These are phyloP conservation scores for Aureoboletus auriporus DNA, from an alignment of 768 basidiomycete genomes.

Conservation along the genomic window DNA sequence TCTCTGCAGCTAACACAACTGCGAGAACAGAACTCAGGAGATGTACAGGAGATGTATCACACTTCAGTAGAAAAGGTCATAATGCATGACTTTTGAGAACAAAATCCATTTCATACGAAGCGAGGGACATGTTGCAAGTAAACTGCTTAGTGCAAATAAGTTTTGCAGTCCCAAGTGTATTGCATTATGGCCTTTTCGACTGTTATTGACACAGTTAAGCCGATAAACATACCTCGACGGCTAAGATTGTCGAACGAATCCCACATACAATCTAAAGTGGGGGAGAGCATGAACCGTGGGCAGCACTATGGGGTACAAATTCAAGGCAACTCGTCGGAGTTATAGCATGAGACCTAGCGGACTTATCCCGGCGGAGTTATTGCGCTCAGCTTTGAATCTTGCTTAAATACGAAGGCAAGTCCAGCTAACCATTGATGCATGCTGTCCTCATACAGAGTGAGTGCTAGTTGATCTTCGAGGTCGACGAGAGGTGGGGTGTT, in stretches of 20 bases:
- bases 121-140: background rate
- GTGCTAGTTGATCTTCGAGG: no score
- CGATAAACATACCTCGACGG: slow-evolving; percentile 16
- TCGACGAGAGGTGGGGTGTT: no score
- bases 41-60: background rate
- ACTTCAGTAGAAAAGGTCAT: slow-evolving; percentile 22
- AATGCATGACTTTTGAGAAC: slow-evolving; percentile 24
- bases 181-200: slow-evolving; percentile 26
- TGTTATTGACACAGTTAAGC: background rate
- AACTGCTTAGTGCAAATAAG: slow-evolving; percentile 9
- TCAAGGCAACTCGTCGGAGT: no score
- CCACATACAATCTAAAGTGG: background rate
- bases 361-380: no score
- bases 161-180: slow-evolving; percentile 20
- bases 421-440: no score
- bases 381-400: no score
- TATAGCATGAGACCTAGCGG: no score
- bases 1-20: background rate
- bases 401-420: no score
- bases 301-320: no score
- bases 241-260: background rate
- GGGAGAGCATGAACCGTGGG: no score
- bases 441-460: no score
- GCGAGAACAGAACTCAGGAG: slow-evolving; percentile 2
- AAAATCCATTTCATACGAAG: slow-evolving; percentile 11